These are phyloP conservation scores for Rhodotorula mucilaginosa DNA, from an alignment of 1,284 basidiomycete genomes.

Conservation along the genomic window DNA sequence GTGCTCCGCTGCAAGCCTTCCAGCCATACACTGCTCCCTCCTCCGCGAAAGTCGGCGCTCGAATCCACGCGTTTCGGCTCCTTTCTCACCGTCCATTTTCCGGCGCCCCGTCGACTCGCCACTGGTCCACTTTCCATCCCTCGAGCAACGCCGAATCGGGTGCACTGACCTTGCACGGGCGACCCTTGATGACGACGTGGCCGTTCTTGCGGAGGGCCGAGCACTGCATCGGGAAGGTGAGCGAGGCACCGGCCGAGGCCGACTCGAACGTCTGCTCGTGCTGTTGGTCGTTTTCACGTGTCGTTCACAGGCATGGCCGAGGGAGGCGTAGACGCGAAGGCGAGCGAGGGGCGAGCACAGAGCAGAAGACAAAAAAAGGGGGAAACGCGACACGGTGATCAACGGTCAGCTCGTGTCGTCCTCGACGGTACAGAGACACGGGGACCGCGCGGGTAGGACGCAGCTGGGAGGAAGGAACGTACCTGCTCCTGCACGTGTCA, in stretches of 20 bases:
- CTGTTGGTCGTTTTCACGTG: constrained; percentile 54
- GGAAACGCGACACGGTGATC: not conserved
- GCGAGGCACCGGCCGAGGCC: constrained; percentile 76
- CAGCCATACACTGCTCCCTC: not conserved
- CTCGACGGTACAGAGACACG: not conserved
- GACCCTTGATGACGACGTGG: constrained; percentile 95
- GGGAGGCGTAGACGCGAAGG: not conserved
- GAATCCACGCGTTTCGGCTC: no score
- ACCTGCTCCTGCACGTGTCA: not conserved
- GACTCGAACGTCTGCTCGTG: constrained; percentile 87
- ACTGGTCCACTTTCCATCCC: no score
- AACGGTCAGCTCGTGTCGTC: not conserved
- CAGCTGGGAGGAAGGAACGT: not conserved
- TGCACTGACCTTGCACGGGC: constrained; percentile 77
- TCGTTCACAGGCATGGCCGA: not conserved
- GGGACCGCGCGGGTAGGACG: not conserved
- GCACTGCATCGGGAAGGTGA: constrained; percentile 71
- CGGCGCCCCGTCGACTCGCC: not conserved
- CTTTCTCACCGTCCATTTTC: no score
- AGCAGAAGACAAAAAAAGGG: not conserved
- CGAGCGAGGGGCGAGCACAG: not conserved
- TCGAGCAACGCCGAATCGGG: no score
- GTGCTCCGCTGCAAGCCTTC: no score
- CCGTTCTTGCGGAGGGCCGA: constrained; percentile 89
- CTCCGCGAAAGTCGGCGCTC: no score